Evolutionary conservation across 352 stramenopile genomes (phyloP).

Genomic region (Phytophthora capsici): DNA sequence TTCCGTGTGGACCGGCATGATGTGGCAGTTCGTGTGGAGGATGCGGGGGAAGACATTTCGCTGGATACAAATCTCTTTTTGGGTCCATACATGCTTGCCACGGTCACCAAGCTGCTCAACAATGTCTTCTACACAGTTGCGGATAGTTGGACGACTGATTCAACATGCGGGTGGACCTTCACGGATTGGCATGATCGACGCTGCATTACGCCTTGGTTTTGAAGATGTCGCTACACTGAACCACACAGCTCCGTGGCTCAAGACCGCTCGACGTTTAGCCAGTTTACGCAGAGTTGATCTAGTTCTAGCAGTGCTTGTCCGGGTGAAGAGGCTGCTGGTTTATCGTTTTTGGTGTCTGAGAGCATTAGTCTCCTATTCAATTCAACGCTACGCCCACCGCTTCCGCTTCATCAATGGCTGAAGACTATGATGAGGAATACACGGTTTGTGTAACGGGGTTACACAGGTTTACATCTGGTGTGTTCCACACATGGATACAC

Average conservation of each 20-base stretch:
- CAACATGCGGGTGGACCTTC: constrained; percentile 66
- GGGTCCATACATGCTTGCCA: constrained; percentile 55
- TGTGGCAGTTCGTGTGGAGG: constrained; percentile 77
- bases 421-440: constrained; percentile 32
- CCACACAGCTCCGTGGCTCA: constrained; percentile 76
- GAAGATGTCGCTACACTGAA: constrained; percentile 75
- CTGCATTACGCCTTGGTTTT: constrained; percentile 62
- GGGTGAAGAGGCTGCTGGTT: constrained; percentile 68
- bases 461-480: too few relatives aligned
- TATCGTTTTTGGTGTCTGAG: constrained; percentile 67
- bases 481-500: too few relatives aligned
- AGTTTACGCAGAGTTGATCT: constrained; percentile 76
- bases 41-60: constrained; percentile 69
- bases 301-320: constrained; percentile 66
- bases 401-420: constrained; percentile 23
- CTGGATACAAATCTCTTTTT: constrained; percentile 81
- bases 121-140: constrained; percentile 55
- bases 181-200: constrained; percentile 73
- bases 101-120: constrained; percentile 51
- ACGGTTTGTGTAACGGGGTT: too few relatives aligned
- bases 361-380: constrained; percentile 44
- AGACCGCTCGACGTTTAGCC: constrained; percentile 83
- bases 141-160: constrained; percentile 60
- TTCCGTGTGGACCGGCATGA: constrained; percentile 89
- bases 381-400: constrained; percentile 47